These are phyloP conservation scores for Elongisporangium prolatum DNA, from an alignment of 352 stramenopile genomes.

Conservation along the genomic window DNA sequence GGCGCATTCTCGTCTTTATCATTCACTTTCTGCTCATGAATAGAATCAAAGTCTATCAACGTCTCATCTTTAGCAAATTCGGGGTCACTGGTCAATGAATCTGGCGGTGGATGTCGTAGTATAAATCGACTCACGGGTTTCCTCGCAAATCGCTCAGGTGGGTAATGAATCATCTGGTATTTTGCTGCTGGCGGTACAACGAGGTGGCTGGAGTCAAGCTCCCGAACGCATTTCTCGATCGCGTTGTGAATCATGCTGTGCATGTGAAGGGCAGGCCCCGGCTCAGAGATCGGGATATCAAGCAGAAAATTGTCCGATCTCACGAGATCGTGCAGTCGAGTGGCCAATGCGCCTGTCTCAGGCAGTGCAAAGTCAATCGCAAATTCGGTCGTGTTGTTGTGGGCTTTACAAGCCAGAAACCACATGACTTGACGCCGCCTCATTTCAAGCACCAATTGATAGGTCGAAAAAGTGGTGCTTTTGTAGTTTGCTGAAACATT, in stretches of 20 bases:
- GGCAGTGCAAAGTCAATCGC: background rate
- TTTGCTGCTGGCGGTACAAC: conserved; percentile 52
- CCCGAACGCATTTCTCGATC: conserved; percentile 62
- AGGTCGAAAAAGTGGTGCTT: background rate
- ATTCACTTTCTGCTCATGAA: conserved; percentile 2
- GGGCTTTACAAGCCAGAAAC: background rate
- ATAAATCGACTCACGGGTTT: conserved; percentile 58
- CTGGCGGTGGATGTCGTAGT: conserved; percentile 4
- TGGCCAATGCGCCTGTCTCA: conserved; percentile 2
- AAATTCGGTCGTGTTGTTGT: background rate
- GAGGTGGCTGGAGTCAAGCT: conserved; percentile 60
- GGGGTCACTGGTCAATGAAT: conserved; percentile 4
- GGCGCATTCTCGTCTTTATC: background rate
- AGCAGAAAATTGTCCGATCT: conserved; percentile 44
- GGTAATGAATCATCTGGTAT: conserved; percentile 75
- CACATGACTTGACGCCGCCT: background rate
- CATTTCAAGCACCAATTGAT: background rate
- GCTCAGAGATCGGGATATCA: conserved; percentile 47
- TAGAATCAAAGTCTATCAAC: background rate
- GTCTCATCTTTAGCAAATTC: background rate
- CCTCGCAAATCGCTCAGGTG: conserved; percentile 53
- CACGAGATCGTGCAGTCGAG: conserved; percentile 17
- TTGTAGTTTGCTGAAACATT: background rate
- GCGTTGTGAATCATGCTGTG: conserved; percentile 43
- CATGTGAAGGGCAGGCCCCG: conserved; percentile 40